These are phyloP conservation scores for Ustilago esculenta DNA, from an alignment of 1,284 basidiomycete genomes.

Conservation along the genomic window DNA sequence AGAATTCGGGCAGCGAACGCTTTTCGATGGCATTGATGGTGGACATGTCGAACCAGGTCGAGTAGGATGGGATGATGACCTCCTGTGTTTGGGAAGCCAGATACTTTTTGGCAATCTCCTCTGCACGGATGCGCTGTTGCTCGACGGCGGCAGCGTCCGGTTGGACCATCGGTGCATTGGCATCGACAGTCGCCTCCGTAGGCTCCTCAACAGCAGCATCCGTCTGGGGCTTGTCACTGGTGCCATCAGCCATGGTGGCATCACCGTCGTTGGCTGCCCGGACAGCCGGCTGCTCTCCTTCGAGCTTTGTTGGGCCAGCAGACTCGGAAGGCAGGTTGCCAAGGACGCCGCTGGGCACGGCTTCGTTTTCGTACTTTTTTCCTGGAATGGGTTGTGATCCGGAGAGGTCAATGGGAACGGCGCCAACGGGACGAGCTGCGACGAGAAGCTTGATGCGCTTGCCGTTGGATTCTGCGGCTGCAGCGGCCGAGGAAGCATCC, in stretches of 20 bases:
- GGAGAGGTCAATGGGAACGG: conserved; percentile 62
- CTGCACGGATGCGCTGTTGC: conserved; percentile 78
- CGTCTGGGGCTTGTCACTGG: conserved; percentile 38
- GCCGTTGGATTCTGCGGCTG: conserved; percentile 36
- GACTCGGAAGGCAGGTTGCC: conserved; percentile 61
- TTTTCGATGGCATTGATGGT: conserved; percentile 92
- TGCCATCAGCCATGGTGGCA: conserved; percentile 52
- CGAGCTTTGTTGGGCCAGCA: conserved; percentile 23
- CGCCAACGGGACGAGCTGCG: conserved; percentile 57
- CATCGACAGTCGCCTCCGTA: conserved; percentile 78
- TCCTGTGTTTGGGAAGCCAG: conserved; percentile 92
- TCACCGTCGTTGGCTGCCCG: conserved; percentile 55
- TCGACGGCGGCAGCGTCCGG: conserved; percentile 79
- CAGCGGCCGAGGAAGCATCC: conserved; percentile 43
- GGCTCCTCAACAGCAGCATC: conserved; percentile 74
- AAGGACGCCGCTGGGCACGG: conserved; percentile 56
- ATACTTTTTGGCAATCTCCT: conserved; percentile 89
- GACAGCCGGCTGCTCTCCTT: conserved; percentile 40
- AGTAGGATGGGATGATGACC: conserved; percentile 95
- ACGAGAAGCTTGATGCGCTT: conserved; percentile 66
- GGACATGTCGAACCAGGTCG: conserved; percentile 97
- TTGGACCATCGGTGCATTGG: conserved; percentile 40
- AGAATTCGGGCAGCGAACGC: conserved; percentile 95
- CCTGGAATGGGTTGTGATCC: conserved; percentile 63
- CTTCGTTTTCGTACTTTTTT: conserved; percentile 65